These are phyloP conservation scores for Sechiopsis laciniata DNA, from an alignment of 306 rosid genomes.

Conservation along the genomic window DNA sequence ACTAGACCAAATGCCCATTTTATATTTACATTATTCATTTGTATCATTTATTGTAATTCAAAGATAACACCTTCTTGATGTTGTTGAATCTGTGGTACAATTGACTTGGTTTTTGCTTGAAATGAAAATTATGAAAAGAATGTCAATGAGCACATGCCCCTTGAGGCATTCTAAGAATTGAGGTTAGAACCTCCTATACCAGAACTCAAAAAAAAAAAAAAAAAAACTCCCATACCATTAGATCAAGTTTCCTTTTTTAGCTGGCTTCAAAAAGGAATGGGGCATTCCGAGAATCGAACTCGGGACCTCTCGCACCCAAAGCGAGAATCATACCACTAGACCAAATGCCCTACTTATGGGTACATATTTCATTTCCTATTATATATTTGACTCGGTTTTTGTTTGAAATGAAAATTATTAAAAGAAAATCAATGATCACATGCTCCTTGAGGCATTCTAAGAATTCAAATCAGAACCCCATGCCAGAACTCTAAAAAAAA, in stretches of 20 bases:
- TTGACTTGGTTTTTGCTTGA: neutral
- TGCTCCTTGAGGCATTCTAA: neutral
- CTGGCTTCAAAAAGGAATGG: neutral
- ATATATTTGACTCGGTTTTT: neutral
- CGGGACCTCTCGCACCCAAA: slow-evolving; percentile 14
- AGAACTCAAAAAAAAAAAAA: no score
- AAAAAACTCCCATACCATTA: no score
- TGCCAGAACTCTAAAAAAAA: no score
- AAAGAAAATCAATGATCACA: neutral
- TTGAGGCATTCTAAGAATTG: no score
- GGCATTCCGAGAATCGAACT: neutral
- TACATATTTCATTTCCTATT: neutral
- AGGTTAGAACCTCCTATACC: neutral
- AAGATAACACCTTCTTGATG: neutral
- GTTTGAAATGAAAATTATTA: neutral
- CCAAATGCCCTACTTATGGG: neutral
- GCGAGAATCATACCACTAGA: slow-evolving; percentile 21
- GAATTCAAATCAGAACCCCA: neutral
- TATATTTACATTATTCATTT: no score
- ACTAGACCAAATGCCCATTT: neutral
- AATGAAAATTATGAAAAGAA: neutral
- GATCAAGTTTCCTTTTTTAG: no score
- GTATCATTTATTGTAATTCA: neutral
- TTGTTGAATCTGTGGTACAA: neutral
- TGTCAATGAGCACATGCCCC: neutral